phyloP scores from a whole-genome alignment of 1,284 basidiomycete genomes.

The Hortiboletus rubellus region DNA sequence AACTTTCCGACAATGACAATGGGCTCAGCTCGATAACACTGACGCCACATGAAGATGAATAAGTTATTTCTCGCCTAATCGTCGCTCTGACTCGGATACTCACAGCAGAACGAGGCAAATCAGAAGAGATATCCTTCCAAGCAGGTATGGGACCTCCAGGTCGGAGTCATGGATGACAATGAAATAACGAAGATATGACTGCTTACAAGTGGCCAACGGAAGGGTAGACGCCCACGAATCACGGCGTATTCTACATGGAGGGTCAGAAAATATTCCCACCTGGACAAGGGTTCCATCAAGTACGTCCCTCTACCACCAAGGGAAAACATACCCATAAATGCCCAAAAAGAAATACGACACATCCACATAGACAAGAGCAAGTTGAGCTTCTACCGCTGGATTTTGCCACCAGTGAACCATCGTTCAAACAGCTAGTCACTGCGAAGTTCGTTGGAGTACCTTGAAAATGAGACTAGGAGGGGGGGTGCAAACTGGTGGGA shows the following conservation, averaged over 20 bases:
- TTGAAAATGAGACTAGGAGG: background rate
- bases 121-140: slow-evolving; percentile 17
- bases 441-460: background rate
- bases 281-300: slow-evolving; percentile 5
- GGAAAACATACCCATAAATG: slow-evolving; percentile 11
- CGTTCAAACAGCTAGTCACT: background rate
- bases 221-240: slow-evolving; percentile 16
- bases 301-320: background rate
- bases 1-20: background rate
- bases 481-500: too few relatives aligned
- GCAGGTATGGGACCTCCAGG: slow-evolving; percentile 23
- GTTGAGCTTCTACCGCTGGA: background rate
- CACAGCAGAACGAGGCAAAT: slow-evolving; percentile 15
- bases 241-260: slow-evolving; percentile 23
- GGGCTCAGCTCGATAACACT: slow-evolving; percentile 10
- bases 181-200: background rate
- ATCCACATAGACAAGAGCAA: slow-evolving; percentile 1
- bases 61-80: background rate
- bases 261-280: slow-evolving; percentile 26
- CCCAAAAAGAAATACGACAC: slow-evolving; percentile 14
- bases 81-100: background rate
- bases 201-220: slow-evolving; percentile 25
- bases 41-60: background rate
- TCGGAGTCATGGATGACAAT: background rate
- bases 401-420: slow-evolving; percentile 20